These are phyloP conservation scores for Hansenula sp. DNA, from an alignment of 1,139 yeast genomes.

Conservation along the genomic window DNA sequence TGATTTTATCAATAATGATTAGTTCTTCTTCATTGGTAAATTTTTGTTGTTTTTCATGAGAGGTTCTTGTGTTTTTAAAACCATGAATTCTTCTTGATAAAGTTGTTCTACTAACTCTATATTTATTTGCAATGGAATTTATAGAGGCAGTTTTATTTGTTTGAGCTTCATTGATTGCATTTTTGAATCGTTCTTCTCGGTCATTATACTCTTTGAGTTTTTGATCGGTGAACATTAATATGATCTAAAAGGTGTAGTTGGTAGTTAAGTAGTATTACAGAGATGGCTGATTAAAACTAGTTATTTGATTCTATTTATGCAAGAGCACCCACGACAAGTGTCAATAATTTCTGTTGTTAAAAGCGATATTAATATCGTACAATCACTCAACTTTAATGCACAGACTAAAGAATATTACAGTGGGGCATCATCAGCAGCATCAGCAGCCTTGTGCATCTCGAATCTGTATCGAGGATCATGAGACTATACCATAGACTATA, in stretches of 20 bases:
- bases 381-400: background rate
- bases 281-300: too few relatives aligned
- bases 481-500: too few relatives aligned
- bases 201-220: slow-evolving; percentile 24
- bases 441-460: too few relatives aligned
- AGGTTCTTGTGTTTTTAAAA: slow-evolving; percentile 22
- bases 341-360: too few relatives aligned
- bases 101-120: slow-evolving; percentile 21
- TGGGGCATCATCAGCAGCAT: too few relatives aligned
- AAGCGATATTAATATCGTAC: too few relatives aligned
- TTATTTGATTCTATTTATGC: too few relatives aligned
- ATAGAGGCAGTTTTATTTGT: slow-evolving; percentile 22
- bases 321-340: too few relatives aligned
- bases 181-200: slow-evolving; percentile 23
- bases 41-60: slow-evolving; percentile 25
- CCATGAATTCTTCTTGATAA: slow-evolving; percentile 24
- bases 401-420: too few relatives aligned
- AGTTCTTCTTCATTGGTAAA: slow-evolving; percentile 23
- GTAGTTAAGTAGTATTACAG: too few relatives aligned
- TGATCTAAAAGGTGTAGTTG: too few relatives aligned
- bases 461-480: too few relatives aligned
- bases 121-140: slow-evolving; percentile 24
- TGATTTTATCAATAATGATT: slow-evolving; percentile 17
- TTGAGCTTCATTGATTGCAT: slow-evolving; percentile 24
- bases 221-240: slow-evolving; percentile 18